Base-by-base conservation (phyloP, 2,329 filamentous ascomycete species). In the Oidium heveae region DNA sequence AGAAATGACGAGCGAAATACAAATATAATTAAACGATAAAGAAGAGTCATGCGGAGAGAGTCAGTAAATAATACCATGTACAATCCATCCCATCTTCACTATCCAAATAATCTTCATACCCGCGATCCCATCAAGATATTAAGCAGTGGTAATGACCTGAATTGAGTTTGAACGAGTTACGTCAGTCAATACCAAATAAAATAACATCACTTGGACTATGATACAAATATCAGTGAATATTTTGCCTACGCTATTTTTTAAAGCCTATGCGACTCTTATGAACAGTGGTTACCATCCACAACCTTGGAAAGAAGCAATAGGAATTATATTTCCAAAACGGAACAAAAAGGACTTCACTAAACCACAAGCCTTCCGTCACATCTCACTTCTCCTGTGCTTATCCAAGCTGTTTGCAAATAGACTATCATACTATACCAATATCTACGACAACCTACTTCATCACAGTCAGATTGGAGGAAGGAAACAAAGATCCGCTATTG, bases 301-400 rank as follows among this genome's bases (percentile, higher is more conserved):
- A n/a, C n/a, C n/a, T 5, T 55, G 47, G 54, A 55, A 52, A 43
- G 4, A 37, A 22, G 46, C 47, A 28, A 39, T 52, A 3, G 54
- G 36, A n/a, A 39, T 44, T 13, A 52, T 55, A 10, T n/a, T 55
- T 18, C 47, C 47, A 7, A 55, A 55, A 39, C 24, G 15, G 15
- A 16, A 13, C 12, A 52, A 51, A 37, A 28, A 28, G 10, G 52
- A 44, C 18, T 53, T 44, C 22, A 37, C 28, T 28, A 15, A 13
- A 4, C 33, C 54, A 1, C 52, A 52, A n/a, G 32, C 46, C 1
- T 52, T 44, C 20, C 24, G 28, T 22, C 43, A 36, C 2, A 55
- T 55, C 15, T 55, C 54, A 28, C 12, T 43, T 16, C 32, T 43
- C 32, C n/a, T 20, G 2, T 44, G 16, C 34, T 32, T 44, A 1